Base-by-base conservation (phyloP, 2,329 filamentous ascomycete genomes). In the Scleromitrula shiraiana region DNA sequence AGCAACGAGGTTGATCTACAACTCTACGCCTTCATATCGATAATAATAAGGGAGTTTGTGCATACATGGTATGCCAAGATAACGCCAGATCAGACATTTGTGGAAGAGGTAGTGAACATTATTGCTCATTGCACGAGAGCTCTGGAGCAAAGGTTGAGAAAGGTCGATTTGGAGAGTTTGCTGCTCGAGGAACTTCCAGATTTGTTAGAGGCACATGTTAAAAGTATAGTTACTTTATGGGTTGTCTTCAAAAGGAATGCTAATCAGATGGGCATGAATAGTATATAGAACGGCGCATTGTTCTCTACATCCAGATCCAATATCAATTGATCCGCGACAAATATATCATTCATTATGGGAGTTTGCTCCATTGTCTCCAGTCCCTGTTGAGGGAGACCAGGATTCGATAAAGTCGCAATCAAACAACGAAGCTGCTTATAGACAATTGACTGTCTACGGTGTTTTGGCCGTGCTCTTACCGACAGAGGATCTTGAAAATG, bases 21-120 rank as follows among this genome's bases (percentile, higher is more conserved):
- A 68, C 76, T 98, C 4, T 98, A 97, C 64, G 91, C 88, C 23
- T 78, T 97, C 51, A 82, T 98, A 52, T 86, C 93, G 44, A 85
- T 97, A 50, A 81, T 97, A 53, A 74, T 96, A 59, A 82, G 86
- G 61, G 89, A 96, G 55, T 95, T 89, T 64, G 85, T 98, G 30
- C 83, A 93, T 65, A 82, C 80, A 26, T 98, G 93, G 93, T 98
- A 98, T 70, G 76, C 74, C 55, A 91, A 84, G 65, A 93, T 98
- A 65, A 96, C 91, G 1, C 80, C 88, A 3, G 91, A 98, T 67
- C 85, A 90, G 63, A 76, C 80, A 10, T 94, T 98, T 63, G 82
- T 93, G 51, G 83, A 85, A 57, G 90, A 96, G 69, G 77, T 96
- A 50, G 75, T 97, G 46, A 87, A 88, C 62, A 83, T 95, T 56